These are phyloP conservation scores for Eutypa lata DNA, from an alignment of 2,329 filamentous ascomycete genomes.

Conservation along the genomic window DNA sequence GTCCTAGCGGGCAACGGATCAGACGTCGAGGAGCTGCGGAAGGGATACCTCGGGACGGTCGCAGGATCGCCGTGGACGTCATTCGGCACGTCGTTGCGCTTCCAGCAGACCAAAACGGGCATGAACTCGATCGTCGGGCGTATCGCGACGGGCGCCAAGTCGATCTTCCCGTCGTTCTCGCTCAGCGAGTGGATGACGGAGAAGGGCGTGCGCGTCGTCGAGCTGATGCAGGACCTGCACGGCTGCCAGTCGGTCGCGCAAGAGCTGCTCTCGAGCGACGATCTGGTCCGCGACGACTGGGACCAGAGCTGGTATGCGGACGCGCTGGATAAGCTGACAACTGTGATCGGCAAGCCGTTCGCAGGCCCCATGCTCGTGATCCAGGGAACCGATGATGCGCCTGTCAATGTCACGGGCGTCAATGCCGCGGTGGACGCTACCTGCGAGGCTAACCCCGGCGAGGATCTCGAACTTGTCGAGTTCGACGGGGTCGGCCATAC, in stretches of 20 bases:
- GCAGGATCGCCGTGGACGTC: constrained; percentile 1
- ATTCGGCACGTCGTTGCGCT: neutral
- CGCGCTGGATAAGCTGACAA: neutral
- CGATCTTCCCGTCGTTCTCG: neutral
- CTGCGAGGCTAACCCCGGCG: constrained; percentile 2
- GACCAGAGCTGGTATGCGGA: constrained; percentile 1
- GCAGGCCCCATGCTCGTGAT: constrained; percentile 6
- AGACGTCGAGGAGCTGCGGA: neutral
- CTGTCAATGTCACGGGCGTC: neutral
- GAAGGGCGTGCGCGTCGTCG: neutral
- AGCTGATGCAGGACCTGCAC: constrained; percentile 3
- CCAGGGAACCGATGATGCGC: neutral
- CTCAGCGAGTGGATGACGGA: constrained; percentile 2
- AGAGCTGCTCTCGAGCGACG: neutral
- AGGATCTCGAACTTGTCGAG: neutral
- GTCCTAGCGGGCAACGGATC: neutral
- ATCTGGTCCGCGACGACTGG: constrained; percentile 2
- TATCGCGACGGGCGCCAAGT: neutral
- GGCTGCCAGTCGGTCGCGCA: neutral
- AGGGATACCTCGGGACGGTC: neutral
- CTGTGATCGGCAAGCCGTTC: neutral
- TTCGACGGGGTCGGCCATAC: constrained; percentile 3
- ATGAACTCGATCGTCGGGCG: constrained; percentile 1
- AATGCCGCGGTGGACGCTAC: constrained; percentile 1
- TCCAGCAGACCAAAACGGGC: neutral